Percentiles rank a stretch among this genome's conserved stretches.
phyloP scores from a whole-genome alignment of 148 eudicot genomes.

The Fagopyrum esculentum region DNA sequence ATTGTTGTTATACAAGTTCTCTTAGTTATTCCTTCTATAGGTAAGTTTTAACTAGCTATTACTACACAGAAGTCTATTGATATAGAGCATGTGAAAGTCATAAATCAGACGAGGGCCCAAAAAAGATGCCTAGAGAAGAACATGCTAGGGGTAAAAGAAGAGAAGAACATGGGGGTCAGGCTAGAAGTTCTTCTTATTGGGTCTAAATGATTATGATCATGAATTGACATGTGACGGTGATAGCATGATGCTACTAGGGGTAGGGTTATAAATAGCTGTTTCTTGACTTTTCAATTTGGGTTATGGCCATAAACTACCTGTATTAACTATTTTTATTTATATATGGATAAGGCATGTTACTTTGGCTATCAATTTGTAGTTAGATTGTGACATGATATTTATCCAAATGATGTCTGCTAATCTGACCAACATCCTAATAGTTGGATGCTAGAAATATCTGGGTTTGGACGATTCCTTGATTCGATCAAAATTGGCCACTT shows the following conservation, averaged over 20 bases:
- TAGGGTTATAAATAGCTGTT: not conserved
- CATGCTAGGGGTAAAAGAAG: not conserved
- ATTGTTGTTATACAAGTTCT: not conserved
- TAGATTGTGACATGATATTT: constrained; percentile 3
- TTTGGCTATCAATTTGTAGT: not conserved
- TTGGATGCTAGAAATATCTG: too few relatives aligned
- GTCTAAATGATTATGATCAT: constrained; percentile 8
- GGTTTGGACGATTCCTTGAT: too few relatives aligned
- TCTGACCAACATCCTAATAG: not conserved
- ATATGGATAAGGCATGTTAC: not conserved
- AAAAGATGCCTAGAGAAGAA: not conserved
- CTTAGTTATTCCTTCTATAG: not conserved
- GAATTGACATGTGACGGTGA: constrained; percentile 7
- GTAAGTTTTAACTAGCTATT: not conserved
- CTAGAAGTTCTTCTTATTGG: not conserved
- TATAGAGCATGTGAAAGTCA: constrained; percentile 9
- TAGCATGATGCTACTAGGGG: not conserved
- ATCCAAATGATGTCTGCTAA: constrained; percentile 6
- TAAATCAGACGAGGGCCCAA: not conserved
- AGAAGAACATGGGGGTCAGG: not conserved
- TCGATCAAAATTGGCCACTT: too few relatives aligned
- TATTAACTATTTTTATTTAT: not conserved
- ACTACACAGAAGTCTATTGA: not conserved
- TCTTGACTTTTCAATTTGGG: constrained; percentile 7
- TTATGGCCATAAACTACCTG: not conserved